Conservation (phyloP, 2,329 filamentous ascomycete genomes). For the Colletotrichum truncatum region DNA sequence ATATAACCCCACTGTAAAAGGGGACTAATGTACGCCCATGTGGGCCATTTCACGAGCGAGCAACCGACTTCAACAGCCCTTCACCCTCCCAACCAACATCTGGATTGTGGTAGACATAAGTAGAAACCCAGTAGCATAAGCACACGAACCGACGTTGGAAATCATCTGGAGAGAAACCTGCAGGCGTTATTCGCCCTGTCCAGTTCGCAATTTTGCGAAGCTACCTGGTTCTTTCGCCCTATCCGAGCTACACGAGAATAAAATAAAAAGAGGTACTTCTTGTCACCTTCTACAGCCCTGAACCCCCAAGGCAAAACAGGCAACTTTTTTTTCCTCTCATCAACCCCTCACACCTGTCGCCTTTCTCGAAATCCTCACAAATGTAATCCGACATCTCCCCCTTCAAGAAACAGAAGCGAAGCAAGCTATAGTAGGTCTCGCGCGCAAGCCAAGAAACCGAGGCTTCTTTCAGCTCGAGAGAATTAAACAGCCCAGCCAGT, state of each 20-base stretch:
- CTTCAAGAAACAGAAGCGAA: conserved; percentile 23
- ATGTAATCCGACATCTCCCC: conserved; percentile 22
- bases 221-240: conserved; percentile 2
- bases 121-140: not conserved
- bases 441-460: conserved; percentile 23
- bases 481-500: conserved; percentile 19
- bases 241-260: conserved; percentile 8
- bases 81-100: too few relatives aligned
- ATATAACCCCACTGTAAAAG: not conserved
- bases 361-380: conserved; percentile 10
- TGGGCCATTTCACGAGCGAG: not conserved
- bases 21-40: conserved; percentile 8
- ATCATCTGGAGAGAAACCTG: conserved; percentile 1
- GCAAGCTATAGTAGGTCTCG: conserved; percentile 23
- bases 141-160: not conserved
- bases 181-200: conserved; percentile 7
- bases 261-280: not conserved
- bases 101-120: not conserved
- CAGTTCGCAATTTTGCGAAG: conserved; percentile 12
- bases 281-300: not conserved
- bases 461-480: not conserved
- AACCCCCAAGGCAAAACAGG: not conserved
- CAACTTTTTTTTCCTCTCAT: not conserved
- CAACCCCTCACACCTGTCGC: not conserved
- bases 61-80: not conserved